A percentile compares a stretch with the other conserved stretches of the same genome.
These are phyloP conservation scores for Penicillium psychrosexuale DNA, from an alignment of 2,329 filamentous ascomycete genomes.

Conservation along the genomic window DNA sequence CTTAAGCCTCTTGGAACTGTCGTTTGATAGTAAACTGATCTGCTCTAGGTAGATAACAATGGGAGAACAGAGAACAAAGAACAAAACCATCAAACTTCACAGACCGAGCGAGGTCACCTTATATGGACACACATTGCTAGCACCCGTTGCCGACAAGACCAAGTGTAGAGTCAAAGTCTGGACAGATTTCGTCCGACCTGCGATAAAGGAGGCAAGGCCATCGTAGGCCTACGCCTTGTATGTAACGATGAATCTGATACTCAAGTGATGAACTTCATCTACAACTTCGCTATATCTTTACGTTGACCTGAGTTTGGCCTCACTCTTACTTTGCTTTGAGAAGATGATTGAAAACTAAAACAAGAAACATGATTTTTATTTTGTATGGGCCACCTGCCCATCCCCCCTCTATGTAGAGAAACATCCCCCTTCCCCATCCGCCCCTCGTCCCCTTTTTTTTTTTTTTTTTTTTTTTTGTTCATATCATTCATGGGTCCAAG, in stretches of 20 bases:
- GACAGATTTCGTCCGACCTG: too few relatives aligned
- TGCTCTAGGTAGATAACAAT: background rate
- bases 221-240: background rate
- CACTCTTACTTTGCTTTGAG: background rate
- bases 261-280: background rate
- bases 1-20: background rate
- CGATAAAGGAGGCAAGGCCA: too few relatives aligned
- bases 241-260: background rate
- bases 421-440: background rate
- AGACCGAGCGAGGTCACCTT: background rate
- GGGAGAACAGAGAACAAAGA: background rate
- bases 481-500: constrained; percentile 16
- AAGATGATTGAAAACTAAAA: background rate
- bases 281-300: background rate
- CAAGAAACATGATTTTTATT: constrained; percentile 4
- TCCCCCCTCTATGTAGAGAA: background rate
- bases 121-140: background rate
- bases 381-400: background rate
- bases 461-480: background rate
- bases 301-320: background rate
- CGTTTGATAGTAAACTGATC: background rate
- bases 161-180: background rate
- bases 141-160: background rate
- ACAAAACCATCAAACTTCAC: background rate
- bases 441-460: background rate